Evolutionary conservation across 164 flowering plant species (phyloP).

Genomic region (Nymphaea thermarum): DNA sequence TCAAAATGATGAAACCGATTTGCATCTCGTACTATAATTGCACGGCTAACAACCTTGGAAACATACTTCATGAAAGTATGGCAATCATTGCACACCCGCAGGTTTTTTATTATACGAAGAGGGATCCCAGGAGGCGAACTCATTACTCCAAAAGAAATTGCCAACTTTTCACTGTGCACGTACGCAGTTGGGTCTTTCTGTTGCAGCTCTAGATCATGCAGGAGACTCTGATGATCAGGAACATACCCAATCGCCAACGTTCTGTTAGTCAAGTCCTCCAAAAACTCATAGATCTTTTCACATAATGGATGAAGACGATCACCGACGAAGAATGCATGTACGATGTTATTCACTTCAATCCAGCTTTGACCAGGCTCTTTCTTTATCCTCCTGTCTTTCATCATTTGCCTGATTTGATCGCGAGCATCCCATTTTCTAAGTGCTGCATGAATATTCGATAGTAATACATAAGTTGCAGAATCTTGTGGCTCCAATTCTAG

Average conservation of each 20-base stretch:
- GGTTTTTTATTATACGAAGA: slow-evolving; percentile 20
- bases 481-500: slow-evolving; percentile 21
- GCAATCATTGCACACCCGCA: slow-evolving; percentile 26
- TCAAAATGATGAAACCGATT: slow-evolving; percentile 26
- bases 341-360: slow-evolving; percentile 19
- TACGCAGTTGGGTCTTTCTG: slow-evolving; percentile 17
- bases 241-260: slow-evolving; percentile 18
- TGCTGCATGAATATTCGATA: slow-evolving; percentile 24
- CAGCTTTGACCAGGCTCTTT: slow-evolving; percentile 28
- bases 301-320: slow-evolving; percentile 20
- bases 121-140: slow-evolving; percentile 16
- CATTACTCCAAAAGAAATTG: slow-evolving; percentile 21
- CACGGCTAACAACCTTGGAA: slow-evolving; percentile 10
- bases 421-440: slow-evolving; percentile 18
- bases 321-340: slow-evolving; percentile 28
- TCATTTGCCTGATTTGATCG: slow-evolving; percentile 18
- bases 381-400: slow-evolving; percentile 26
- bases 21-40: slow-evolving; percentile 21
- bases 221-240: slow-evolving; percentile 15
- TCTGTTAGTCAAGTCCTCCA: slow-evolving; percentile 16
- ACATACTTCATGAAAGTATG: slow-evolving; percentile 27
- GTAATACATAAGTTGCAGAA: slow-evolving; percentile 24
- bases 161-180: slow-evolving; percentile 25
- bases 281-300: slow-evolving; percentile 15
- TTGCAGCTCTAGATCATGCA: slow-evolving; percentile 16